Base-by-base conservation (phyloP, 768 basidiomycete species). In the Multifurca ochricompacta region DNA sequence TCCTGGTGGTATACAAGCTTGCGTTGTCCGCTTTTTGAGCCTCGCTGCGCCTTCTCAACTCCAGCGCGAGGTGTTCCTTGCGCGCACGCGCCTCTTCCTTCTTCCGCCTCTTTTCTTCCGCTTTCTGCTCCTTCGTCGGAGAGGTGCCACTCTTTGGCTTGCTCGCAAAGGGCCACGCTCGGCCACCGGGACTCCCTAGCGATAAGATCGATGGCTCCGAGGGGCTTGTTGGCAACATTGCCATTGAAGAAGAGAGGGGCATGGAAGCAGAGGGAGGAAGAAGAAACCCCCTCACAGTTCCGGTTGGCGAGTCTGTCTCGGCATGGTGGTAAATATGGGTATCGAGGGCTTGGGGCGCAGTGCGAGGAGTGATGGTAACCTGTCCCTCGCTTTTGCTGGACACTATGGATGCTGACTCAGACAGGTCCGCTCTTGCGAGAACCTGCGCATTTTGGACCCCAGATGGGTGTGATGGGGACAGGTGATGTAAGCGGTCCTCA, bases 101-200 rank as follows among this genome's bases (percentile, higher is more conserved):
- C 65, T 71, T 78, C 51, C 67, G 67, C 58, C 61, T 64, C 65
- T 74, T 79, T 59, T 69, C 66, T 53, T 77, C 78, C 39, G 65
- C 63, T 53, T 62, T 63, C 41, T 53, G 39, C 43, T 19, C 25
- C 51, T 57, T 59, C 43, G 31, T n/a, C 43, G 54, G 37, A 35
- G 56, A 46, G 44, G 18, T 6, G 21, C n/a, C 14, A 35, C 27
- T n/a, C 34, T 27, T 34, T 2, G 35, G n/a, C 44, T 39, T 50
- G 25, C 35, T 19, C 18, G n/a, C 25, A 28, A 56, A 51, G 18
- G 48, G 41, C 54, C 54, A 56, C 11, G 14, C 2, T 16, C 30
- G 28, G 10, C 41, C n/a, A 9, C 14, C 18, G n/a, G 6, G 10
- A 11, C 25, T 16, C 7, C 25, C 3, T 7, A 13, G 11, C 23